Percentiles rank a stretch among this genome's conserved stretches.
Conservation (phyloP, 2,329 filamentous ascomycete species). For the Calonectria pteridis region DNA sequence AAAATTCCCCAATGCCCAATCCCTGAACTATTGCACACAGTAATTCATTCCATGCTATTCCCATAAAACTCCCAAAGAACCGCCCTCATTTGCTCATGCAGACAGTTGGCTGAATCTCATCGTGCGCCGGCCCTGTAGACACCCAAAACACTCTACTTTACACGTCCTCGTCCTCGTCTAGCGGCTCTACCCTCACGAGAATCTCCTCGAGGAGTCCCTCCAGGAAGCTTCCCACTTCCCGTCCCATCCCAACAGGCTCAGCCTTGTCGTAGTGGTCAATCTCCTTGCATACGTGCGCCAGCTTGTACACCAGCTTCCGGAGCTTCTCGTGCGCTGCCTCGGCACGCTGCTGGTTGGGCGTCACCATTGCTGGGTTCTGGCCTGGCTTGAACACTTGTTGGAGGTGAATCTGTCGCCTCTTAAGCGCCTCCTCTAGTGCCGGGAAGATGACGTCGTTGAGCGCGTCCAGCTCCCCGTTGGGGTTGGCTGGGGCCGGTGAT, state of each 20-base stretch:
- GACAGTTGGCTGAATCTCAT: conserved; percentile 17
- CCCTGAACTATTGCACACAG: conserved; percentile 13
- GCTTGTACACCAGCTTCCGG: conserved; percentile 82
- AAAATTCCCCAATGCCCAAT: not conserved
- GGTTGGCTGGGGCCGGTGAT: conserved; percentile 66
- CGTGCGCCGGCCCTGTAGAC: conserved; percentile 7
- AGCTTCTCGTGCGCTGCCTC: conserved; percentile 85
- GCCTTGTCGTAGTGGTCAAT: conserved; percentile 90
- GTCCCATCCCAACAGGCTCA: conserved; percentile 92
- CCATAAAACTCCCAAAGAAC: conserved; percentile 23
- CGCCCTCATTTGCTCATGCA: conserved; percentile 7
- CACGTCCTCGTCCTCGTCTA: conserved; percentile 75
- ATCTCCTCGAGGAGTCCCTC: conserved; percentile 96
- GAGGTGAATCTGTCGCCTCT: conserved; percentile 77
- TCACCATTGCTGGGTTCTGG: conserved; percentile 57
- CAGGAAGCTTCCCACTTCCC: conserved; percentile 87
- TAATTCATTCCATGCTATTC: conserved; percentile 22
- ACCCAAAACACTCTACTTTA: conserved; percentile 29
- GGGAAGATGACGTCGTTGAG: conserved; percentile 93
- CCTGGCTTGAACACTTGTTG: conserved; percentile 63
- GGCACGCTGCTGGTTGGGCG: conserved; percentile 75
- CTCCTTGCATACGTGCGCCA: conserved; percentile 86
- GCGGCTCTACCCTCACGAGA: conserved; percentile 88
- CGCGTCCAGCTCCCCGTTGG: conserved; percentile 82
- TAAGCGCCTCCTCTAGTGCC: conserved; percentile 90